Conservation (phyloP, 495 filamentous ascomycete species). For the Penicillium riverlandense region DNA sequence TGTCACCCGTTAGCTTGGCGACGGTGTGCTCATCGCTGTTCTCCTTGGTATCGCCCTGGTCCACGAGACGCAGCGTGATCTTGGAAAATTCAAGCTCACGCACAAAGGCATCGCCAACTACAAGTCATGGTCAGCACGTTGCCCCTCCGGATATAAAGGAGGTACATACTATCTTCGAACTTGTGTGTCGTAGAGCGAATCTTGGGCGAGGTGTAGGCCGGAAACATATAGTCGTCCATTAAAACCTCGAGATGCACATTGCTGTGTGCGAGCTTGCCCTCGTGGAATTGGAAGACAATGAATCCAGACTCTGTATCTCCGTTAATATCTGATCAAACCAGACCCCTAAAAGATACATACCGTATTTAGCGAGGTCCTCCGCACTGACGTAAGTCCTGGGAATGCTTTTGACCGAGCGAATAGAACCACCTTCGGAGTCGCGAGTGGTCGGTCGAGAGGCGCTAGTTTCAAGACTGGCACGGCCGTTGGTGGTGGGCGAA, state of each 20-base stretch:
- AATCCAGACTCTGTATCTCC: conserved; percentile 68
- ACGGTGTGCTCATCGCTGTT: conserved; percentile 65
- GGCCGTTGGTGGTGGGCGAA: conserved; percentile 23
- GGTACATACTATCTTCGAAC: conserved; percentile 67
- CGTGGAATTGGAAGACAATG: conserved; percentile 88
- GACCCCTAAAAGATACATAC: conserved; percentile 26
- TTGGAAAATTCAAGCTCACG: conserved; percentile 93
- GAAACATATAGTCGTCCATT: conserved; percentile 92
- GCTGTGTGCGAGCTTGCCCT: conserved; percentile 69
- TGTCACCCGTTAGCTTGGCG: conserved; percentile 78
- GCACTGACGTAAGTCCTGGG: conserved; percentile 72
- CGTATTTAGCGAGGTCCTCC: conserved; percentile 73
- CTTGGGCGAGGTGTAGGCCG: conserved; percentile 74
- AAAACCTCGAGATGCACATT: conserved; percentile 79
- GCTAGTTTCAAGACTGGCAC: conserved; percentile 31
- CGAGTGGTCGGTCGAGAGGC: conserved; percentile 18
- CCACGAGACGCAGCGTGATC: conserved; percentile 77
- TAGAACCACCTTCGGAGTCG: conserved; percentile 31
- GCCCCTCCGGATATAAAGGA: background rate
- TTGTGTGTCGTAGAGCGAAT: conserved; percentile 56
- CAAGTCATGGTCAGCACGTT: too few species aligned
- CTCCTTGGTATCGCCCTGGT: conserved; percentile 65
- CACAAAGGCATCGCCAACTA: conserved; percentile 87
- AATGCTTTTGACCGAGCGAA: conserved; percentile 42
- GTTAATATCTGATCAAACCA: conserved; percentile 8